These are phyloP conservation scores for Globisporangium nodosum DNA, from an alignment of 352 stramenopile species.

Conservation along the genomic window DNA sequence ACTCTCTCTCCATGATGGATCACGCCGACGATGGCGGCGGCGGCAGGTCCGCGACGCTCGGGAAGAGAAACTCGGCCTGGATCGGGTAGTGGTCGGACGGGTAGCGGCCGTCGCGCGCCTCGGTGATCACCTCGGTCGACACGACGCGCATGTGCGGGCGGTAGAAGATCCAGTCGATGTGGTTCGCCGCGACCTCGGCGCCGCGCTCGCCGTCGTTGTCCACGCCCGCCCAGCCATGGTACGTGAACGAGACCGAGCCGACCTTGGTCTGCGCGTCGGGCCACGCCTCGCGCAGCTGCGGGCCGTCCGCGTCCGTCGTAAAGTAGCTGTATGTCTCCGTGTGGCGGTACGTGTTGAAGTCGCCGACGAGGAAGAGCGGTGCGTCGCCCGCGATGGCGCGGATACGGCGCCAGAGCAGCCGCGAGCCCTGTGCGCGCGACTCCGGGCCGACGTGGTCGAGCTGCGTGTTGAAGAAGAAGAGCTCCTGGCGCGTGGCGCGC, in stretches of 20 bases:
- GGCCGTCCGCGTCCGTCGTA: conserved; percentile 49
- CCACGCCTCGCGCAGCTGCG: conserved; percentile 71
- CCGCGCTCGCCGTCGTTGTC: conserved; percentile 75
- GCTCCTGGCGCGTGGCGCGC: conserved; percentile 48
- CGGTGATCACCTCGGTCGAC: conserved; percentile 76
- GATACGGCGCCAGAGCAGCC: conserved; percentile 61
- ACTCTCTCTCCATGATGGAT: background rate
- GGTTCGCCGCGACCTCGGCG: conserved; percentile 61
- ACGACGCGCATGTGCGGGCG: conserved; percentile 73
- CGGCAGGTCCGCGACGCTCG: conserved; percentile 46
- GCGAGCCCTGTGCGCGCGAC: conserved; percentile 50
- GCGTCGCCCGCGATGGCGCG: conserved; percentile 41
- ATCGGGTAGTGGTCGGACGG: conserved; percentile 87
- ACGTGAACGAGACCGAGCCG: conserved; percentile 78
- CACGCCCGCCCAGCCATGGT: conserved; percentile 83
- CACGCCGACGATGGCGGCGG: conserved; percentile 18
- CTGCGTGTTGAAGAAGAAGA: conserved; percentile 79
- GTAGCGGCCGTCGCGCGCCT: conserved; percentile 73
- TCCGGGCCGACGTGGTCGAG: conserved; percentile 54
- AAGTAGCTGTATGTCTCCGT: conserved; percentile 80
- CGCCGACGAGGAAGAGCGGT: conserved; percentile 74
- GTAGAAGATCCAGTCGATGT: conserved; percentile 90
- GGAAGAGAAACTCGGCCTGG: conserved; percentile 74
- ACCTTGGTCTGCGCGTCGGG: conserved; percentile 57
- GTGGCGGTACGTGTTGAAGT: conserved; percentile 86